Percentiles rank a stretch among this genome's conserved stretches.
Evolutionary conservation across 805 yeast species (phyloP).

Genomic region (Kluyveromyces starmeri): DNA sequence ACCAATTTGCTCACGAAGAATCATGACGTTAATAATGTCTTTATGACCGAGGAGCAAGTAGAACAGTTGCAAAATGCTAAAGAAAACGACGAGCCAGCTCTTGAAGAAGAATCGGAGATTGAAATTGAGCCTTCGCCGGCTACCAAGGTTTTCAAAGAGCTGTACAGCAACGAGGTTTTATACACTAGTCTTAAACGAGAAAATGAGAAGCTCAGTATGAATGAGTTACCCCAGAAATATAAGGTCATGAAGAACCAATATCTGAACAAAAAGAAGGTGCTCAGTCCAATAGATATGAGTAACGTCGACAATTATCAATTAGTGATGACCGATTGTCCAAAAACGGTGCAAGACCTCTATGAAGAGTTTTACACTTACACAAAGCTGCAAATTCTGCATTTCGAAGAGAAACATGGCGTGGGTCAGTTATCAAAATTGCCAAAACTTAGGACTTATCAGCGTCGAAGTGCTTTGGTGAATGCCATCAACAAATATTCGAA

Average conservation of each 20-base stretch:
- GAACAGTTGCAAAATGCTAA: neutral
- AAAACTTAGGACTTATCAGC: constrained; percentile 31
- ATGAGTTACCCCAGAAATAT: constrained; percentile 2
- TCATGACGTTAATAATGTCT: neutral
- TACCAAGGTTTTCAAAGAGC: neutral
- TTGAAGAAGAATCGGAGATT: neutral
- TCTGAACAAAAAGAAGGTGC: neutral
- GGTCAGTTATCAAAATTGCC: constrained; percentile 25
- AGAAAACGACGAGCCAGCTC: constrained; percentile 1
- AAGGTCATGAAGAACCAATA: constrained; percentile 2
- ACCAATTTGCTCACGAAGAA: constrained; percentile 6
- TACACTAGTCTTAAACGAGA: neutral
- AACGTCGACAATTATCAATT: constrained; percentile 24
- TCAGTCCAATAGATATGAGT: neutral
- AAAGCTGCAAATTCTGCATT: constrained; percentile 29
- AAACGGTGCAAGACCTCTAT: constrained; percentile 27
- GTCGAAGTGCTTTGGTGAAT: constrained; percentile 30
- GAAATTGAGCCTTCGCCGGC: neutral
- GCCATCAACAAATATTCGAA: constrained; percentile 30
- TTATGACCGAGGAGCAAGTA: neutral
- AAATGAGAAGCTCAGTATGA: neutral
- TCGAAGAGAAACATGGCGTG: constrained; percentile 26
- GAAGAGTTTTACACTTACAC: constrained; percentile 26
- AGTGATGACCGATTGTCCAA: constrained; percentile 26
- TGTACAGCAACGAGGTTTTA: neutral